These are phyloP conservation scores for Wickerhamiella infanticola DNA, from an alignment of 1,139 yeast genomes.

Conservation along the genomic window DNA sequence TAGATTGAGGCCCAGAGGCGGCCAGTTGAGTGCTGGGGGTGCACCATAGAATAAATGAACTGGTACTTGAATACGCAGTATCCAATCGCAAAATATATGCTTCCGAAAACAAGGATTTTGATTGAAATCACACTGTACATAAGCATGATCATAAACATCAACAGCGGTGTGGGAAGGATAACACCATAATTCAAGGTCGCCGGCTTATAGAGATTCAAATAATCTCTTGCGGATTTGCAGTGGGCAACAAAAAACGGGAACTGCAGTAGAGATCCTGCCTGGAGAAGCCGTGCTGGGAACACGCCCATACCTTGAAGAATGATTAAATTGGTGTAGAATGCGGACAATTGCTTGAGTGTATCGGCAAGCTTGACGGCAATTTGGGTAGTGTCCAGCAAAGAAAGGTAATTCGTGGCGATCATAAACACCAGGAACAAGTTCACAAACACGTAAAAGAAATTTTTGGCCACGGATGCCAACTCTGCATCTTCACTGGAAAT, in stretches of 20 bases:
- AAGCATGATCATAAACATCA: constrained; percentile 58
- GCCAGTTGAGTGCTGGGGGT: constrained; percentile 81
- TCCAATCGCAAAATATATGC: constrained; percentile 58
- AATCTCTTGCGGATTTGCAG: constrained; percentile 54
- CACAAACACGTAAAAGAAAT: constrained; percentile 71
- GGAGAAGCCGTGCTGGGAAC: constrained; percentile 60
- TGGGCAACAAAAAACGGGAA: constrained; percentile 43
- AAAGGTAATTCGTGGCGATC: constrained; percentile 49
- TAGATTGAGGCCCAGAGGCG: constrained; percentile 75
- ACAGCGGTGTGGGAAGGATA: constrained; percentile 64
- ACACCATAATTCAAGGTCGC: constrained; percentile 71
- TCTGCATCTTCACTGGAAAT: constrained; percentile 73
- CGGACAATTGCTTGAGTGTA: constrained; percentile 50
- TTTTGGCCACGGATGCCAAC: constrained; percentile 60
- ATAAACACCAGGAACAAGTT: constrained; percentile 75
- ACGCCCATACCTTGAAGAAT: constrained; percentile 73
- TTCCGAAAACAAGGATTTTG: constrained; percentile 57
- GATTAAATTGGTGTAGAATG: constrained; percentile 71
- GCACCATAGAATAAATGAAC: constrained; percentile 62
- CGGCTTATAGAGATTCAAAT: constrained; percentile 55
- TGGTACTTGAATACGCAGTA: constrained; percentile 72
- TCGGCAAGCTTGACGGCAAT: constrained; percentile 66
- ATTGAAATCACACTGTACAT: constrained; percentile 63
- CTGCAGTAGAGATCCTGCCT: constrained; percentile 49
- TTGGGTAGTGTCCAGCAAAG: constrained; percentile 59